Evolutionary conservation across 768 basidiomycete species (phyloP), one percentile per base, ranked within the genome.

Genomic region (Pleurotus eryngii): DNA sequence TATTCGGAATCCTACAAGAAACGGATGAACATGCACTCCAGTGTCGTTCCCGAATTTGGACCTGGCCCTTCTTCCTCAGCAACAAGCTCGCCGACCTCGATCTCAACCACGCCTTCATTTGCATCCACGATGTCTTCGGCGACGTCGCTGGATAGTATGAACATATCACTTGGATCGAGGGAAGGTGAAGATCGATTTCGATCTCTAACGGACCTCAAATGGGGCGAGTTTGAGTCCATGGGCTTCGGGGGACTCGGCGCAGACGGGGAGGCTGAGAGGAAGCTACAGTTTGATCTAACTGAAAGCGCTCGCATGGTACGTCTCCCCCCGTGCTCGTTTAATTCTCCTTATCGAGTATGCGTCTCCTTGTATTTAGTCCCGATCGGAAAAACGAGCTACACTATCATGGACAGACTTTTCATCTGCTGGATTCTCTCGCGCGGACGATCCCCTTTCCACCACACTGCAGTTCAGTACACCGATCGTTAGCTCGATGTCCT

Each of bases 401-500:
- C 79, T 98, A 60, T 84, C 85, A 17, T 98, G 95, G 95, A 87
- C 83, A 49, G 94, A 96, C 69, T 97, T 98, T 67, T 91, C 92
- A 12, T 68, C 79, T 0, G 73, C 87, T 11, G 95, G 95, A 2
- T 98, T 98, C 74, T 75, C 87, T 7, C 87, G 93, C 18, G 80
- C 77, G 8, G 91, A 95, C 58, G 83, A 77, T 1, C 87, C 89
- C 0, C 79, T 97, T 9, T 84, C 81, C 45, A 81, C 89, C 0
- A 92, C 93, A 2, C 82, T 99, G 11, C 86, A 92, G 64, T 96
- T 99, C 75, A 86, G 68, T 65, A 68, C 76, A 1, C 79, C 79
- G 12, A 61, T 79, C 12, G 56, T 73, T 17, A 65, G 70, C 61
- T 72, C 74, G 5, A 87, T 94, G 54, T 79, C 81, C 1, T 67